phyloP scores from a whole-genome alignment of 2,329 filamentous ascomycete genomes.

The Pseudogymnoascus verrucosus region DNA sequence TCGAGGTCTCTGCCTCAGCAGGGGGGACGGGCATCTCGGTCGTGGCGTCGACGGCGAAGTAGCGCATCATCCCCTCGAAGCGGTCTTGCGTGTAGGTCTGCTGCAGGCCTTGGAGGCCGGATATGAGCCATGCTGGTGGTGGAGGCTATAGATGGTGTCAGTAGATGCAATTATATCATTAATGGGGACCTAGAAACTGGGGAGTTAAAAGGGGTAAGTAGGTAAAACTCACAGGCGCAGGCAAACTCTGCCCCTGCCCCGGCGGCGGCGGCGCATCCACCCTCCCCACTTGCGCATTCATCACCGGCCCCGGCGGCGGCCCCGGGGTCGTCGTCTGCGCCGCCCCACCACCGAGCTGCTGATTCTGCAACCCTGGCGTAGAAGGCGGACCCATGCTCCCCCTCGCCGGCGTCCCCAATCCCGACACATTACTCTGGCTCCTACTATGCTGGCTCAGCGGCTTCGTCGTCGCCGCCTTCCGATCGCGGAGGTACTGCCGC shows the following conservation, averaged over 20 bases:
- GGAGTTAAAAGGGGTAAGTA: slow-evolving; percentile 11
- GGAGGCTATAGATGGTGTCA: slow-evolving; percentile 50
- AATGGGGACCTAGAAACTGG: no score
- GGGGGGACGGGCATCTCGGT: slow-evolving; percentile 52
- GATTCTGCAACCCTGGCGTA: slow-evolving; percentile 29
- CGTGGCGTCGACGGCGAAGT: slow-evolving; percentile 67
- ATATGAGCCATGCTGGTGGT: slow-evolving; percentile 76
- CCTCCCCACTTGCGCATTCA: slow-evolving; percentile 54
- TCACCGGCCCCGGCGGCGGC: slow-evolving; percentile 28
- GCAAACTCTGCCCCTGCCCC: slow-evolving; percentile 45
- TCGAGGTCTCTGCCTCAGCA: slow-evolving; percentile 44
- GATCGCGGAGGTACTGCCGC: slow-evolving; percentile 53
- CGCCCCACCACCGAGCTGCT: slow-evolving; percentile 17
- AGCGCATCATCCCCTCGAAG: slow-evolving; percentile 89
- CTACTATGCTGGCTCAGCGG: slow-evolving; percentile 36
- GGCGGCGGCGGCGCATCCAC: slow-evolving; percentile 58
- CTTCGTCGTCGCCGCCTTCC: slow-evolving; percentile 32
- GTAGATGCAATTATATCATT: no score
- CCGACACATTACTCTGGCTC: slow-evolving; percentile 36
- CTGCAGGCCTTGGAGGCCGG: slow-evolving; percentile 64
- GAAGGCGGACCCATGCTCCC: slow-evolving; percentile 48
- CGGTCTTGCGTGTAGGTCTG: slow-evolving; percentile 66
- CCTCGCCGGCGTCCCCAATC: slow-evolving; percentile 41
- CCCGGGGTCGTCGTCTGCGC: slow-evolving; percentile 23
- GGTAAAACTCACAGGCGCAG: slow-evolving; percentile 49